Base-by-base conservation (phyloP, 2,329 filamentous ascomycete species). In the Bipolaris victoriae region DNA sequence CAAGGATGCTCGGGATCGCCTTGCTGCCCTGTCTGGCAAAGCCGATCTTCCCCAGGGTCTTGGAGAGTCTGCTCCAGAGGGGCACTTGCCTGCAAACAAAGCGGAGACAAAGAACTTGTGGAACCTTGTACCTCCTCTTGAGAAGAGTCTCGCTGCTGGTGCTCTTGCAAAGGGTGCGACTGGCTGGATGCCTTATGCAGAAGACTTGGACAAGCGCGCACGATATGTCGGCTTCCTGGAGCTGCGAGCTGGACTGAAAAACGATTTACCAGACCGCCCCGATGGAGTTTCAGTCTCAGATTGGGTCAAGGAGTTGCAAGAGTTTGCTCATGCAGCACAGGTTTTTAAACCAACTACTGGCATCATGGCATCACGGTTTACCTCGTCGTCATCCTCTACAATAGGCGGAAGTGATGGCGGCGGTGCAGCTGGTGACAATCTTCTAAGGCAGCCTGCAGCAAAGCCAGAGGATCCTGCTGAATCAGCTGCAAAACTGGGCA, bases 331-430 rank as follows among this genome's bases (percentile, higher is more conserved):
- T 53, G 88, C 88, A 5, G 89, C 89, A 0, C 81, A 87, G 65
- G 88, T 98, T 18, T 99, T 98, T 80, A 94, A 91, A 73, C 95
- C 95, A 0, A 91, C 96, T 79, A 91, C 90, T 2, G 92, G 92
- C 0, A 83, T 91, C 61, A 98, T 99, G 92, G 95, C 94, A 15
- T 92, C 90, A 18, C 88, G 94, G 0, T 99, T 99, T 74, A 97
- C 92, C 0, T 85, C 86, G 7, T 81, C 84, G 1, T 65, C 61
- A 0, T 64, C 78, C 3, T 76, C 76, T 5, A 73, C 70, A 0
- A 68, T 77, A 2, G 73, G 54, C 7, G 58, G 44, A 29, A 58
- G 36, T 5, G 20, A 52, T 20, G 45, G 44, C 7, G 9, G 26
- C 36, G 55, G 49, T 13, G 49, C 53, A 7, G 75, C 78, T 37